Percentiles rank a stretch among this genome's conserved stretches.
Conservation (phyloP, 2,329 filamentous ascomycete species). For the Colletotrichum gloeosporioides region DNA sequence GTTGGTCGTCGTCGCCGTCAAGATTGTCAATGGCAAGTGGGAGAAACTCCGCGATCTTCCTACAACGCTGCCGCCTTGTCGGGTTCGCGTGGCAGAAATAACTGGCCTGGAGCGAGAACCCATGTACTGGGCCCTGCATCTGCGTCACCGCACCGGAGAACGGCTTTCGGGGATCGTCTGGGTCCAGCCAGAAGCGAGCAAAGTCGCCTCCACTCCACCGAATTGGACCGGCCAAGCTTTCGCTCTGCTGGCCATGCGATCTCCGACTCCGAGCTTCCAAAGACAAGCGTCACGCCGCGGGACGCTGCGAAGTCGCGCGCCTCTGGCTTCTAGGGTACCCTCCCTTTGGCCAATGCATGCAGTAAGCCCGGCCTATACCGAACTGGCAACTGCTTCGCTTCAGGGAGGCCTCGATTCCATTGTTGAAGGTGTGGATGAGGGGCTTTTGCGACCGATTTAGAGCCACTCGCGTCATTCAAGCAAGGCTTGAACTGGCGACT, state of each 20-base stretch:
- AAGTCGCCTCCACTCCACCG: background rate
- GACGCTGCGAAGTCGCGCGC: conserved; percentile 6
- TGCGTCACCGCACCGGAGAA: conserved; percentile 21
- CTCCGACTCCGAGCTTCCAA: background rate
- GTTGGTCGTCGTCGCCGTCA: background rate
- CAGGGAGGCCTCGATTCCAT: background rate
- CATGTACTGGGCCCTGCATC: conserved; percentile 1
- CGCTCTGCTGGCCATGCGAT: background rate
- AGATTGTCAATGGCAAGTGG: conserved; percentile 4
- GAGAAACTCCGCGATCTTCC: background rate
- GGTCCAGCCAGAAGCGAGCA: conserved; percentile 17
- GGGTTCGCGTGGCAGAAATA: conserved; percentile 8
- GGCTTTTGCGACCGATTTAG: background rate
- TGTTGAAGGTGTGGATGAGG: background rate
- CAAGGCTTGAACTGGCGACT: background rate
- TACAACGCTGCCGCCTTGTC: background rate
- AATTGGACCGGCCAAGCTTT: background rate
- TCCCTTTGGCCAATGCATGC: background rate
- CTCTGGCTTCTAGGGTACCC: background rate
- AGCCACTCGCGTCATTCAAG: conserved; percentile 9
- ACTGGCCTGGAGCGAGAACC: background rate
- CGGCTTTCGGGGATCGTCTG: conserved; percentile 13
- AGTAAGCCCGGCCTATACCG: conserved; percentile 2
- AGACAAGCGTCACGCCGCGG: background rate
- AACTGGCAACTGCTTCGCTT: background rate